Evolutionary conservation across 345 rosid genomes (phyloP).

Genomic region (Acer saccharum): DNA sequence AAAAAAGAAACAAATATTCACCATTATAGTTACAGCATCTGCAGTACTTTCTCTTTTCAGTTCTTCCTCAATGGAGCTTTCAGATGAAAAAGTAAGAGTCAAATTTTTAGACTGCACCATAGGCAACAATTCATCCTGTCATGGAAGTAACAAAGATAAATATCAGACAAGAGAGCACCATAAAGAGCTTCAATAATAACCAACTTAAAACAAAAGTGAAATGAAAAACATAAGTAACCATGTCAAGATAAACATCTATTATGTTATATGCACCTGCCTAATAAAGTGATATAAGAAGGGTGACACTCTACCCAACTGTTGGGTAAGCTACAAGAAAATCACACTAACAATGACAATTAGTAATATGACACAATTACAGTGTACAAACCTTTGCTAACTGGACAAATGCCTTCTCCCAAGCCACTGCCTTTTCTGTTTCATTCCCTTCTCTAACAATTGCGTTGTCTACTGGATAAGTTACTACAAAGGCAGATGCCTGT

Average conservation of each 20-base stretch:
- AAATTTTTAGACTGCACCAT: slow-evolving; percentile 70
- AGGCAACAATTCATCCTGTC: slow-evolving; percentile 84
- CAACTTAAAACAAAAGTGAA: background rate
- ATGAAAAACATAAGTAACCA: background rate
- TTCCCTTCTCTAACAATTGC: slow-evolving; percentile 62
- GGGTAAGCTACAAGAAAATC: slow-evolving; percentile 10
- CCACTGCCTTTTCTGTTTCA: slow-evolving; percentile 70
- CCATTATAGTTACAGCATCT: slow-evolving; percentile 87
- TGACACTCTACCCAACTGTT: background rate
- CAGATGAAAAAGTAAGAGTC: slow-evolving; percentile 90
- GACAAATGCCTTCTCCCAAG: slow-evolving; percentile 98
- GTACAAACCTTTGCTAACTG: slow-evolving; percentile 74
- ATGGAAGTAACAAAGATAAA: slow-evolving; percentile 14
- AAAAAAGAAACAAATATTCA: slow-evolving; percentile 26
- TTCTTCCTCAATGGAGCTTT: slow-evolving; percentile 96
- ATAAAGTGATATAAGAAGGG: slow-evolving; percentile 1
- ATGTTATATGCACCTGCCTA: background rate
- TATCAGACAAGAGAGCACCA: background rate
- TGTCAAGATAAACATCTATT: background rate
- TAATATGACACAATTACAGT: slow-evolving; percentile 5
- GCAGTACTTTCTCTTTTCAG: slow-evolving; percentile 96
- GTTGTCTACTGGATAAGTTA: slow-evolving; percentile 95
- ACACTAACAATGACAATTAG: slow-evolving; percentile 9
- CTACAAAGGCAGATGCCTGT: slow-evolving; percentile 95
- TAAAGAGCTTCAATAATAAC: background rate